Evolutionary conservation across 2,329 filamentous ascomycete species (phyloP).

Genomic region (Alternaria gansuensis): DNA sequence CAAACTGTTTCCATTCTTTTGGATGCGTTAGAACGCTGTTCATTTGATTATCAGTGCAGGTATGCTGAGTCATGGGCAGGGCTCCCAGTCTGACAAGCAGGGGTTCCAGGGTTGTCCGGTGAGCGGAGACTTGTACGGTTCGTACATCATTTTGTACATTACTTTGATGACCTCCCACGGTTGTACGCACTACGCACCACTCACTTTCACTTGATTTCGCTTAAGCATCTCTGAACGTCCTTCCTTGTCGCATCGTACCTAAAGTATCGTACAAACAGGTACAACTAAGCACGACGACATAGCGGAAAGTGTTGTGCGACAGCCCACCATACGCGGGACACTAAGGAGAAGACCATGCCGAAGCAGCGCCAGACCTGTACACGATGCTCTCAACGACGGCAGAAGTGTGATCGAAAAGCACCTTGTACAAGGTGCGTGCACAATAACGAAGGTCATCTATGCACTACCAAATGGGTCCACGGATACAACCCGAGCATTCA

Average conservation of each 20-base stretch:
- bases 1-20: neutral
- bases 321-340: neutral
- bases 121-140: conserved; percentile 10
- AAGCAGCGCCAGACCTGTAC: conserved; percentile 48
- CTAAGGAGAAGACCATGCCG: conserved; percentile 33
- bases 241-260: neutral
- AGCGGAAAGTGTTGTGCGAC: conserved; percentile 2
- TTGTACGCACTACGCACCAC: conserved; percentile 1
- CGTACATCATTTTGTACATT: conserved; percentile 1
- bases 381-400: conserved; percentile 38
- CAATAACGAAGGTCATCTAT: conserved; percentile 46
- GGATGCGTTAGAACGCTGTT: neutral
- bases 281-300: neutral
- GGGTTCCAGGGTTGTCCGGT: neutral
- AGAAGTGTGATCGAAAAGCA: conserved; percentile 47
- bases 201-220: neutral
- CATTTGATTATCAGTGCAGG: neutral
- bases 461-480: conserved; percentile 45
- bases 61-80: neutral
- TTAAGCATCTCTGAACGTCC: neutral
- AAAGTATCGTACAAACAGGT: neutral
- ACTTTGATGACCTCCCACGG: conserved; percentile 5
- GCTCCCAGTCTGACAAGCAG: neutral
- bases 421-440: conserved; percentile 41
- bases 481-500: conserved; percentile 48